A percentile compares a stretch with the other conserved stretches of the same genome.
Evolutionary conservation across 306 rosid genomes (phyloP).

Genomic region (Benincasa hispida): DNA sequence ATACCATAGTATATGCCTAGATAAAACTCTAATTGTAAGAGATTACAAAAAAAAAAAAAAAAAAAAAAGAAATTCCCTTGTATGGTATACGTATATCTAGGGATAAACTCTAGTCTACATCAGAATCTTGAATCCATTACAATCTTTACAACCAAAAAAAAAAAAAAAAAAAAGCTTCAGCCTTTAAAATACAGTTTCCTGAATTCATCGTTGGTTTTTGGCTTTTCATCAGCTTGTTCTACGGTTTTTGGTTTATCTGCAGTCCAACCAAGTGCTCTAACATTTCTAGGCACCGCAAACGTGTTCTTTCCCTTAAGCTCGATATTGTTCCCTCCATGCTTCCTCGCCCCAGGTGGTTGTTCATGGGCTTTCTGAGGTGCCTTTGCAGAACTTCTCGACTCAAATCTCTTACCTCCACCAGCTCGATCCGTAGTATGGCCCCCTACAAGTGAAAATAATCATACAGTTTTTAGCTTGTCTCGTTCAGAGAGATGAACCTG

Average conservation of each 20-base stretch:
- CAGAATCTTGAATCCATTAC: not conserved
- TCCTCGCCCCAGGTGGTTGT: slow-evolving; percentile 17
- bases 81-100: not conserved
- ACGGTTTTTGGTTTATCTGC: slow-evolving; percentile 34
- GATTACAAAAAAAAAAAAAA: not conserved
- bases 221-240: slow-evolving; percentile 42
- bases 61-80: not conserved
- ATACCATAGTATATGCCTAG: not conserved
- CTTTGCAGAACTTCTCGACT: slow-evolving; percentile 32
- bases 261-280: slow-evolving; percentile 43
- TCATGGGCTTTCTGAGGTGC: slow-evolving; percentile 18
- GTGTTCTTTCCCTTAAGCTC: slow-evolving; percentile 73
- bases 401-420: slow-evolving; percentile 21
- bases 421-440: slow-evolving; percentile 19
- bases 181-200: slow-evolving; percentile 54
- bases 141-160: not conserved
- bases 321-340: slow-evolving; percentile 26
- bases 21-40: not conserved
- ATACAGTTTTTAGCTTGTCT: not conserved
- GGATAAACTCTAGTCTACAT: not conserved
- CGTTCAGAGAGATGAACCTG: not conserved
- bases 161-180: slow-evolving; percentile 10
- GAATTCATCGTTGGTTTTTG: slow-evolving; percentile 85
- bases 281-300: slow-evolving; percentile 72
- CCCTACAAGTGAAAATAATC: slow-evolving; percentile 3